A percentile compares a stretch with the other conserved stretches of the same genome.
These are phyloP conservation scores for Crithidia acanthocephali DNA, from an alignment of 208 protist species.

Conservation along the genomic window DNA sequence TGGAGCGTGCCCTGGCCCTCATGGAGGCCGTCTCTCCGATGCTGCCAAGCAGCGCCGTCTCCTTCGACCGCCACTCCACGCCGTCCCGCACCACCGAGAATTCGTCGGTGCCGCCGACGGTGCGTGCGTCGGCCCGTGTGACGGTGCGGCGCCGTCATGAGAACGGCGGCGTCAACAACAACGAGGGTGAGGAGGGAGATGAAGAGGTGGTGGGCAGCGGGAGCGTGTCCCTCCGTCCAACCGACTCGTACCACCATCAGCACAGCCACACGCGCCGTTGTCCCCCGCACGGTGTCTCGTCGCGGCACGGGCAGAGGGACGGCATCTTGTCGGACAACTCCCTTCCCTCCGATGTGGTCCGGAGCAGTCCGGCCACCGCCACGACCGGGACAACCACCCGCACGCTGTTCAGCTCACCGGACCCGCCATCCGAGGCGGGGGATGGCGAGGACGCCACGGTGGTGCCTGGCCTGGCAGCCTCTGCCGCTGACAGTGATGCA, in stretches of 20 bases:
- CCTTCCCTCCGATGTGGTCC: neutral
- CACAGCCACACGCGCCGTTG: neutral
- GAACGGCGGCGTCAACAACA: neutral
- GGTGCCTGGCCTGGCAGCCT: neutral
- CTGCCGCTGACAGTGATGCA: neutral
- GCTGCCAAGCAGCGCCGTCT: conserved; percentile 28
- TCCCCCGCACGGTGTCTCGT: neutral
- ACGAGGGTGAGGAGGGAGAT: neutral
- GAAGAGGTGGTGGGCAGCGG: neutral
- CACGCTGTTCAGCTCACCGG: conserved; percentile 9
- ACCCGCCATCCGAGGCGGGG: neutral
- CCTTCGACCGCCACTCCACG: conserved; percentile 32
- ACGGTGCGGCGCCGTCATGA: conserved; percentile 1
- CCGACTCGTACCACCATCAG: neutral
- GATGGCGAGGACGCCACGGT: neutral
- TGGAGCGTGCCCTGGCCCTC: conserved; percentile 23
- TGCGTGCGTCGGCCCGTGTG: neutral
- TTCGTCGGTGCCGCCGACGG: conserved; percentile 12
- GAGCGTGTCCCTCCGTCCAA: neutral
- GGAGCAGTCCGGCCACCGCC: neutral
- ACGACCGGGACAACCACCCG: conserved; percentile 11
- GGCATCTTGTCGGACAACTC: neutral
- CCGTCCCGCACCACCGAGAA: conserved; percentile 1
- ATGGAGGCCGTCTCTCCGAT: conserved; percentile 34
- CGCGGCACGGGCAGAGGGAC: neutral